Percentiles rank a stretch among this genome's conserved stretches.
phyloP scores from a whole-genome alignment of 768 basidiomycete genomes.

The Mycena haematopus region DNA sequence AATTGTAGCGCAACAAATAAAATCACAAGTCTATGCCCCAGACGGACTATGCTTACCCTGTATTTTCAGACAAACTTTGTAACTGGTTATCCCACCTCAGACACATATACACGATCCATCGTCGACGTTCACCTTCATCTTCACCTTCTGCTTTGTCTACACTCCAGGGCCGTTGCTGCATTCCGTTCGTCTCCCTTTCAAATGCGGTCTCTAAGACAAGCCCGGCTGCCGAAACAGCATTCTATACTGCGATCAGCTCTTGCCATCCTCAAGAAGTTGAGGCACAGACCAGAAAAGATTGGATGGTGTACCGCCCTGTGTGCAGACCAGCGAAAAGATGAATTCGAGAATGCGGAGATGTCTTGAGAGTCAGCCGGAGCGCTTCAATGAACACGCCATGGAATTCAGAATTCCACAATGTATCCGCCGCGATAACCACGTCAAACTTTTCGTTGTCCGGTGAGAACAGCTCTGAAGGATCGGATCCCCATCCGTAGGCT shows the following conservation, averaged over 20 bases:
- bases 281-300: constrained; percentile 54
- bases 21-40: background rate
- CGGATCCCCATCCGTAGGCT: constrained; percentile 72
- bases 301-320: constrained; percentile 76
- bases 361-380: constrained; percentile 54
- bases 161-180: constrained; percentile 54
- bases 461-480: constrained; percentile 40
- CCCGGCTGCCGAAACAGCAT: constrained; percentile 42
- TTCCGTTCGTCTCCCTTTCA: constrained; percentile 57
- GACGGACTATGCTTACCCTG: constrained; percentile 2
- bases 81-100: constrained; percentile 50
- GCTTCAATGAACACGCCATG: constrained; percentile 62
- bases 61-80: background rate
- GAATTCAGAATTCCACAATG: constrained; percentile 74
- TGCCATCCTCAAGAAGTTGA: background rate
- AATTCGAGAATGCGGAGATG: constrained; percentile 50
- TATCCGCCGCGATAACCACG: constrained; percentile 75
- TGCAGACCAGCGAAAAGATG: constrained; percentile 79
- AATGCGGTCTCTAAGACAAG: constrained; percentile 51
- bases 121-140: constrained; percentile 69
- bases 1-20: background rate
- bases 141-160: constrained; percentile 57
- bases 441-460: constrained; percentile 54
- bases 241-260: constrained; percentile 12
- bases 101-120: constrained; percentile 76